Evolutionary conservation across 163 green algal species (phyloP).

Genomic region (Coccomyxa subellipsoidea): DNA sequence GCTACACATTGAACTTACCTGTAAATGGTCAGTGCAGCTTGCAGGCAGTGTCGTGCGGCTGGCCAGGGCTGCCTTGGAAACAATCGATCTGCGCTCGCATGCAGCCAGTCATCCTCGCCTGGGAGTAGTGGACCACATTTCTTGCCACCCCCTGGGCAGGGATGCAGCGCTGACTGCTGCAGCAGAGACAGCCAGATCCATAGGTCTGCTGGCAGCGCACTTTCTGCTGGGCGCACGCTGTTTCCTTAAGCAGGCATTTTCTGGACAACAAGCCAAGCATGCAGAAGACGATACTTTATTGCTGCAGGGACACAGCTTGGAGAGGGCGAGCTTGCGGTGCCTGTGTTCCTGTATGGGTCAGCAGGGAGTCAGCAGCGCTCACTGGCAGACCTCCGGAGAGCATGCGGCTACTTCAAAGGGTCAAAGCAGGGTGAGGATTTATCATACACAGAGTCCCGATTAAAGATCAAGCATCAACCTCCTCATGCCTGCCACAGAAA

Average conservation of each 20-base stretch:
- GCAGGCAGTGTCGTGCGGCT: slow-evolving; percentile 32
- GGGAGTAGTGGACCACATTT: slow-evolving; percentile 80
- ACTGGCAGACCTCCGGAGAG: slow-evolving; percentile 53
- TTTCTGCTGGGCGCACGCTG: too few species aligned
- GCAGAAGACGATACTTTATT: too few species aligned
- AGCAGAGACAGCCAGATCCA: slow-evolving; percentile 16
- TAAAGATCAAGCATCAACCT: too few species aligned
- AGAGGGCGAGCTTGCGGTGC: slow-evolving; percentile 26
- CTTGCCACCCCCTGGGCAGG: slow-evolving; percentile 51
- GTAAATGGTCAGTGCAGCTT: slow-evolving; percentile 28
- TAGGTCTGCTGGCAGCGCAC: slow-evolving; percentile 22
- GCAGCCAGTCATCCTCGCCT: slow-evolving; percentile 70
- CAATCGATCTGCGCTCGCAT: slow-evolving; percentile 62
- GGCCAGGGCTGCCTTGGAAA: slow-evolving; percentile 40
- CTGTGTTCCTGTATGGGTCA: slow-evolving; percentile 63
- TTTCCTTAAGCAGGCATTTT: too few species aligned
- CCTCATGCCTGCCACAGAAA: too few species aligned
- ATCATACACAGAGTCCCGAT: too few species aligned
- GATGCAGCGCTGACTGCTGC: slow-evolving; percentile 11
- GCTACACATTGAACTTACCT: background rate
- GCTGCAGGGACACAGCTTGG: slow-evolving; percentile 23
- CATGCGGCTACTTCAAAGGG: slow-evolving; percentile 46
- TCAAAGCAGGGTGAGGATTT: background rate
- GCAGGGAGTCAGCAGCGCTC: slow-evolving; percentile 30
- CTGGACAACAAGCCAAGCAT: too few species aligned